phyloP scores from a whole-genome alignment of 2,329 filamentous ascomycete genomes.

The Aspergillus calidoustus region DNA sequence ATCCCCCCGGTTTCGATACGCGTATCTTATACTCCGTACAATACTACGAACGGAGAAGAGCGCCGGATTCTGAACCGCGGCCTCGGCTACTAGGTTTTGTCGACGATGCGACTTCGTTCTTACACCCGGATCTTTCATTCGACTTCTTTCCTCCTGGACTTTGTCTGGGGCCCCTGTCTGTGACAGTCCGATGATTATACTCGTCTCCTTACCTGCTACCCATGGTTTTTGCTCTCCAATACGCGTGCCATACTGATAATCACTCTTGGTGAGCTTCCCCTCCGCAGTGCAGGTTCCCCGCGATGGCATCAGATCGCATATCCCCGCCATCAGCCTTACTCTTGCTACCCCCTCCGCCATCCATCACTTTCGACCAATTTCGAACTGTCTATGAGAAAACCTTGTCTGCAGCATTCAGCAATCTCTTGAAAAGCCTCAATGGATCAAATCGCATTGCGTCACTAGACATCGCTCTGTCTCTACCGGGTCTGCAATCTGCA shows the following conservation, averaged over 20 bases:
- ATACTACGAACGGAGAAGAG: not conserved
- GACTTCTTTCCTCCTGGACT: not conserved
- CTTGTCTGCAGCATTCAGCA: slow-evolving; percentile 59
- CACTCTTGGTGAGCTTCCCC: slow-evolving; percentile 1
- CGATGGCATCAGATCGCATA: slow-evolving; percentile 30
- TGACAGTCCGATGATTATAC: not conserved
- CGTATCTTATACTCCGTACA: not conserved
- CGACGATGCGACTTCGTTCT: not conserved
- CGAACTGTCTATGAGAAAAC: slow-evolving; percentile 65
- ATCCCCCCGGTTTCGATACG: slow-evolving; percentile 15
- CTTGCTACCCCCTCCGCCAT: slow-evolving; percentile 65
- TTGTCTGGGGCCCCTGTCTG: not conserved
- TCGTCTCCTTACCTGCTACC: not conserved
- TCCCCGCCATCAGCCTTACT: slow-evolving; percentile 53
- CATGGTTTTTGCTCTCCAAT: not conserved
- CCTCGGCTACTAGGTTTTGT: slow-evolving; percentile 3
- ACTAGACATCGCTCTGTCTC: slow-evolving; percentile 66
- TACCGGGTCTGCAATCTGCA: slow-evolving; percentile 62
- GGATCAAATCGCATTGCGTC: slow-evolving; percentile 40
- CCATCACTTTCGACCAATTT: slow-evolving; percentile 57
- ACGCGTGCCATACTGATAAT: slow-evolving; percentile 2
- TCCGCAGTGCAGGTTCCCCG: slow-evolving; percentile 17
- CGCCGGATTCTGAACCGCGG: slow-evolving; percentile 1
- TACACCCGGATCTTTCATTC: not conserved
- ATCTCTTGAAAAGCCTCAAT: slow-evolving; percentile 47